Evolutionary conservation across 140 eudicot species (phyloP), one percentile per base, ranked within the genome.

Genomic region (Stevia rebaudiana): DNA sequence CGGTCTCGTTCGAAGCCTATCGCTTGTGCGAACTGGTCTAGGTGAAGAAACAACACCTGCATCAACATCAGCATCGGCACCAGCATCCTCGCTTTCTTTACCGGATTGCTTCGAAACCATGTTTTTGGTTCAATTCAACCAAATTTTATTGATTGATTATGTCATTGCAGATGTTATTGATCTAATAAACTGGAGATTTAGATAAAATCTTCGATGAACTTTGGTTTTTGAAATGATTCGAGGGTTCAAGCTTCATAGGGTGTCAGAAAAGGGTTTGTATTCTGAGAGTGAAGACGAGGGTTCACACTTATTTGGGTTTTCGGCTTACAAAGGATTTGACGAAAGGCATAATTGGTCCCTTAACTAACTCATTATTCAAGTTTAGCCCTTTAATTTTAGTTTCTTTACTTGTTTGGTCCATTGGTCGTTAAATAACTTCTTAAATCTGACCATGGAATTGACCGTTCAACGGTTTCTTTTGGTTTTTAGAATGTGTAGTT

Each of bases 1-100:
- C 6, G 92, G 82, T 76, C 83, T 69, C 48, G 66, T 70, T 54
- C 86, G 70, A 24, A 86, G 71, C 73, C 97, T 78, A 47, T 83
- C 88, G 54, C 92, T 89, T 31, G 92, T 77, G 37, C 95, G 91
- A 10, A 76, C 68, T 15, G 81, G 68, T 73, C 69, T 59, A 0
- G 76, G 76, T 7, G 76, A 71, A 46, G 75, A 70, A 58, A 70
- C 75, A 23, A 70, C 75, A 25, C 59, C 74, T 15, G 67, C 74
- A 33, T 70, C 76, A 40, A 28, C 76, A 18, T 62, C 76, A 49
- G 54, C 75, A 5, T 70, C 75, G 10, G 67, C 67, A n/a, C 47
- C 76, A 12, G 63, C 76, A 40, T 71, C 70, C 76, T 63, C 57
- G 35, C 57, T 71, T 25, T 52, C 64, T 31, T 62, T 71, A 18